Evolutionary conservation across 805 yeast species (phyloP), one percentile per base, ranked within the genome.

Genomic region (Wickerhamomyces chambardii): DNA sequence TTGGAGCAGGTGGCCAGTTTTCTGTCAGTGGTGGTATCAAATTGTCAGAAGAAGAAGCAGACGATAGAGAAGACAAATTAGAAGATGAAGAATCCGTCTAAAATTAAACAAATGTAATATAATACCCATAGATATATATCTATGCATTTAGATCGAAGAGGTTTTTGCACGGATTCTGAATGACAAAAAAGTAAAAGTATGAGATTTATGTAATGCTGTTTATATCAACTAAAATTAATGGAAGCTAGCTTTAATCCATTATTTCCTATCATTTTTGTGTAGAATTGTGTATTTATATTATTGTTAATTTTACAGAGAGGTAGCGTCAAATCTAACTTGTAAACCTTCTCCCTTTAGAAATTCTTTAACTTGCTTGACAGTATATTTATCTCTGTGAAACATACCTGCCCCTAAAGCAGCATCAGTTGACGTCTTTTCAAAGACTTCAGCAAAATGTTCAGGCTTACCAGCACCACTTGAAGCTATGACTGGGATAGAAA

Each of bases 401-500:
- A 92, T 82, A 30, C 99, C 99, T 4, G 99, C 99, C 28, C 98
- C 99, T 29, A 92, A 68, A 15, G 98, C 97, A 30, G 99, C 99
- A 61, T 92, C 98, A 2, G 92, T 81, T 6, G 72, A 67, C 14
- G 97, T 87, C 31, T 79, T 66, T 31, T 65, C 68, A 52, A 92
- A 92, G 3, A 85, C 99, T 44, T 92, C 86, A 43, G 75, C 76
- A 55, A 92, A 92, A 61, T 92, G 97, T 33, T 66, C 71, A 2
- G 99, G 98, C 17, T 64, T 74, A 34, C 99, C 99, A 6, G 99
- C 99, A 36, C 99, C 99, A 42, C 94, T 81, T 6, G 97, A 87
- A 1, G 98, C 97, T 56, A 92, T 92, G 3, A 92, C 97, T 0
- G 99, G 99, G 32, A 94, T 82, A 1, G 65, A 63, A 6, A 86